Evolutionary conservation across 2,329 filamentous ascomycete genomes (phyloP), one percentile per base, ranked within the genome.

Genomic region (Xylariaceae sp.): DNA sequence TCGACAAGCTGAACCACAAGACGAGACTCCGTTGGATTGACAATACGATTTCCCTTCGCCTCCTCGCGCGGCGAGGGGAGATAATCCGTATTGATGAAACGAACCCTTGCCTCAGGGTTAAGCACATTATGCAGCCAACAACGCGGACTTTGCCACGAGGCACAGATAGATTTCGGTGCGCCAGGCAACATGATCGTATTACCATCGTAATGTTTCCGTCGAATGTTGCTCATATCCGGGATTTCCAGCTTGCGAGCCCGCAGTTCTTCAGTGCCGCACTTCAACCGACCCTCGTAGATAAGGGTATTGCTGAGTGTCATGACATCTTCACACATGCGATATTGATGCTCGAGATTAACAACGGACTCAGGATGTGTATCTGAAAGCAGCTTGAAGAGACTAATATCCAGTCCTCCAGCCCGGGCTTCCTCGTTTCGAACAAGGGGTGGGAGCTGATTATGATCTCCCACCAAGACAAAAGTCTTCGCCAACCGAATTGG

Each of bases 261-360:
- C 9, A 97, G 85, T 55, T 82, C 80, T 51, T 88, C 81, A 3
- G 87, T 96, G 23, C 94, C 94, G 70, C 94, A 99, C 68, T 94
- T 93, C 44, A 99, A 81, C 42, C 87, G 84, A 3, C 92, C 93
- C n/a, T 87, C 81, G 75, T 99, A 99, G 68, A 99, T 97, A 58
- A 99, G 82, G 1, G 84, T 89, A 73, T 97, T 99, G 63, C 91
- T 95, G 11, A 99, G 82, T 1, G 88, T 82, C 93, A 97, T 97
- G 62, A 99, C 89, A 62, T 99, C 94, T 66, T 94, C 89, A 68
- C 91, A 96, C 94, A 99, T 99, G 62, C 94, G 90, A 72, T 99
- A 99, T 72, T 99, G 94, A 69, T 97, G 92, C 68, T 94, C 92
- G 1, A 99, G 82, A 64, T 89, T 96, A 62, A 95, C 90, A 1